These are phyloP conservation scores for Biscogniauxia sp. DNA, from an alignment of 2,329 filamentous ascomycete species.

Conservation along the genomic window DNA sequence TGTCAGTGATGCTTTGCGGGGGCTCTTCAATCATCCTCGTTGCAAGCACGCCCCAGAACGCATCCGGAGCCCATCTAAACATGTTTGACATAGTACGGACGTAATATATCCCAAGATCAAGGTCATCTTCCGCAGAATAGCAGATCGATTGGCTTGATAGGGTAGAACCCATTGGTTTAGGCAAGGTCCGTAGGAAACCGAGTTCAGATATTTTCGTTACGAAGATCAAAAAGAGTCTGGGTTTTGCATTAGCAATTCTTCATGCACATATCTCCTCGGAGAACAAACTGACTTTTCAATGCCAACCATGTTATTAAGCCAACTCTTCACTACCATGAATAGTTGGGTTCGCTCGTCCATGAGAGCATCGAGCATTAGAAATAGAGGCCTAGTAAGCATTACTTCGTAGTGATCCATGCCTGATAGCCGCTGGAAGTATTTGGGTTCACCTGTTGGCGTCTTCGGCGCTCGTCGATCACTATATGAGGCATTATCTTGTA, in stretches of 20 bases:
- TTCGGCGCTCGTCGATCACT: slow-evolving; percentile 42
- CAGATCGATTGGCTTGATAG: slow-evolving; percentile 28
- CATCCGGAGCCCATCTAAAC: slow-evolving; percentile 64
- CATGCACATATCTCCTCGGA: background rate
- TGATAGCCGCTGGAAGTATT: slow-evolving; percentile 41
- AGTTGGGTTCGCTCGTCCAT: slow-evolving; percentile 69
- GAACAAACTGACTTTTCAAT: slow-evolving; percentile 55
- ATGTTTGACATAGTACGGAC: slow-evolving; percentile 72
- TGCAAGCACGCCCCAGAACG: slow-evolving; percentile 68
- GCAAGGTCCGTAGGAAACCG: slow-evolving; percentile 45
- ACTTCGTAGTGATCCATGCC: slow-evolving; percentile 64
- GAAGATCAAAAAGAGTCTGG: slow-evolving; percentile 60
- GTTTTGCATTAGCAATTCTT: slow-evolving; percentile 18
- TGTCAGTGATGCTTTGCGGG: slow-evolving; percentile 41
- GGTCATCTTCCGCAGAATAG: slow-evolving; percentile 61
- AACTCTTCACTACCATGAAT: slow-evolving; percentile 74
- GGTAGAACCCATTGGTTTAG: slow-evolving; percentile 22
- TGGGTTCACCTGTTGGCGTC: slow-evolving; percentile 34
- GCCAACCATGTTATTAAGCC: slow-evolving; percentile 68
- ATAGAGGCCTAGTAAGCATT: slow-evolving; percentile 77
- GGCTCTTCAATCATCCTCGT: slow-evolving; percentile 55
- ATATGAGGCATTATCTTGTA: slow-evolving; percentile 55
- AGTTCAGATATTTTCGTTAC: slow-evolving; percentile 57
- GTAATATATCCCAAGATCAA: slow-evolving; percentile 76
- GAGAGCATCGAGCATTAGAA: slow-evolving; percentile 77